These are phyloP conservation scores for Chytriomyces confervae DNA, from an alignment of 192 early-diverging fungal genomes.

Conservation along the genomic window DNA sequence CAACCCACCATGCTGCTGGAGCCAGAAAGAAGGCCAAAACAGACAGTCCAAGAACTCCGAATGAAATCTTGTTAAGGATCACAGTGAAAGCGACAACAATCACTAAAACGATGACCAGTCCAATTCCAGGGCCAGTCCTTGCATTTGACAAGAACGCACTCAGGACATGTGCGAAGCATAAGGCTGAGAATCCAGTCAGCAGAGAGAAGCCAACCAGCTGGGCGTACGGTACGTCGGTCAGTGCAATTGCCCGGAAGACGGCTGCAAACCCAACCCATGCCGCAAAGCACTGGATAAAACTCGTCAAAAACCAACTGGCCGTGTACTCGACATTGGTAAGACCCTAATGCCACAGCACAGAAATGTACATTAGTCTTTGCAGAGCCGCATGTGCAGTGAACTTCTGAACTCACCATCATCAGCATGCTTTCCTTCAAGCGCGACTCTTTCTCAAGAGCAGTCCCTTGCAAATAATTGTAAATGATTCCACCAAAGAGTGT, in stretches of 20 bases:
- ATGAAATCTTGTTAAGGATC: neutral
- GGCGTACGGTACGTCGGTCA: neutral
- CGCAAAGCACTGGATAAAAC: slow-evolving; percentile 4
- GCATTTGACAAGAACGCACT: slow-evolving; percentile 22
- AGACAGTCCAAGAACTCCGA: slow-evolving; percentile 6
- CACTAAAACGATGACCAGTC: slow-evolving; percentile 6
- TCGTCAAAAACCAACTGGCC: slow-evolving; percentile 22
- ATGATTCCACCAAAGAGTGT: neutral
- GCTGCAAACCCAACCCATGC: slow-evolving; percentile 10
- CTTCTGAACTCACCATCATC: slow-evolving; percentile 8
- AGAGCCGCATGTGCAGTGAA: neutral
- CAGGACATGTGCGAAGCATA: slow-evolving; percentile 21
- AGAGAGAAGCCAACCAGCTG: neutral
- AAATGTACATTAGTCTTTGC: neutral
- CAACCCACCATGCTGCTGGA: slow-evolving; percentile 8
- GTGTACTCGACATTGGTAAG: slow-evolving; percentile 11
- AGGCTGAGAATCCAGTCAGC: neutral
- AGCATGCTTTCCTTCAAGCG: neutral
- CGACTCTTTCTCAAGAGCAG: neutral
- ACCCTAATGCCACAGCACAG: neutral
- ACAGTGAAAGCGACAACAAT: neutral
- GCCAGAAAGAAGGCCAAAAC: neutral
- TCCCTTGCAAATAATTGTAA: too few relatives aligned
- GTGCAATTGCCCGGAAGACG: neutral
- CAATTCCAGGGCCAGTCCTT: slow-evolving; percentile 16